Evolutionary conservation across 768 basidiomycete genomes (phyloP).

Genomic region (Cystofilobasidium ferigula): DNA sequence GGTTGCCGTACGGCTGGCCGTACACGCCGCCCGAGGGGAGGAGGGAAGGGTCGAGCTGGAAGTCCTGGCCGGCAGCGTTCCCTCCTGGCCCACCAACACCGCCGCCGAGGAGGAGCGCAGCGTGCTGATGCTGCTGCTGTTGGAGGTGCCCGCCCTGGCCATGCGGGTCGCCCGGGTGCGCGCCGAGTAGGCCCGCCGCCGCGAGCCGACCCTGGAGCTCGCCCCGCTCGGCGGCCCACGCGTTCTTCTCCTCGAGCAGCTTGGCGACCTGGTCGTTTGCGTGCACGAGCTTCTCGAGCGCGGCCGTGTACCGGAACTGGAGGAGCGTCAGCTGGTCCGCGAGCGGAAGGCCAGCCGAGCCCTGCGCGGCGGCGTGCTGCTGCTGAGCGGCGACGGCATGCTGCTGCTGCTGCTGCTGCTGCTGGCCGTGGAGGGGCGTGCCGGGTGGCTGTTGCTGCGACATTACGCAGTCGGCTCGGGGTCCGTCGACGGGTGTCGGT

Average conservation of each 20-base stretch:
- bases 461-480: too few species aligned
- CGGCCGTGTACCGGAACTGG: conserved; percentile 3
- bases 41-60: background rate
- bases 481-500: too few species aligned
- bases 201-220: background rate
- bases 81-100: too few species aligned
- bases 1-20: background rate
- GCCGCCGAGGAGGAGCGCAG: too few species aligned
- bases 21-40: background rate
- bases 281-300: conserved; percentile 7
- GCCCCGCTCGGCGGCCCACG: background rate
- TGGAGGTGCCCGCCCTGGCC: background rate
- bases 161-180: background rate
- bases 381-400: too few species aligned
- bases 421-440: too few species aligned
- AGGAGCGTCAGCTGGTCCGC: conserved; percentile 1
- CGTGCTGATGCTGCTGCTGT: background rate
- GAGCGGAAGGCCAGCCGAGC: background rate
- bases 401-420: too few species aligned
- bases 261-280: conserved; percentile 3
- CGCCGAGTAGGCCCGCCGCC: too few species aligned
- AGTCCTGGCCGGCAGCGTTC: too few species aligned
- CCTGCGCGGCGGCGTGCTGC: too few species aligned
- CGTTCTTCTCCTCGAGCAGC: background rate
- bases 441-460: too few species aligned